phyloP scores from a whole-genome alignment of 768 basidiomycete genomes.

The Lentinula detonsa region DNA sequence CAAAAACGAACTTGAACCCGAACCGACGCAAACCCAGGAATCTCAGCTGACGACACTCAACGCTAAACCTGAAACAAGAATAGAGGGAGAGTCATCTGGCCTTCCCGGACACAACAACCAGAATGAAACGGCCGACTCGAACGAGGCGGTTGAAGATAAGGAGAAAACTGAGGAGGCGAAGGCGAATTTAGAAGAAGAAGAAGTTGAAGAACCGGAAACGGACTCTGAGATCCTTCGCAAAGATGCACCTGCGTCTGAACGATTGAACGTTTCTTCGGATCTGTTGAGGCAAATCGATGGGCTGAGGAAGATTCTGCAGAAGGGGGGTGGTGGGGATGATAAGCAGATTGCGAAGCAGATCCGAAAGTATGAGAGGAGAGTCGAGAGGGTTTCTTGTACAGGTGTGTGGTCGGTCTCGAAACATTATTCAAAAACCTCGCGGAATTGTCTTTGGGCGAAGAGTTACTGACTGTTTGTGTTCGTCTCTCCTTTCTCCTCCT shows the following conservation, averaged over 20 bases:
- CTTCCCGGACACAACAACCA: too few species aligned
- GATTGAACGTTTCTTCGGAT: background rate
- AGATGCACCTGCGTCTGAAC: background rate
- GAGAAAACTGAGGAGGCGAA: background rate
- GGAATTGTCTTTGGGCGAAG: too few species aligned
- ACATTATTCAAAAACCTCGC: too few species aligned
- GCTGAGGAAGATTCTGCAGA: background rate
- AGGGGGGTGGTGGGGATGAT: background rate
- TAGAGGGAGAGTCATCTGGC: too few species aligned
- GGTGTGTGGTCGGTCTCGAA: too few species aligned
- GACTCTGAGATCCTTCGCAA: background rate
- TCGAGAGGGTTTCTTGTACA: background rate
- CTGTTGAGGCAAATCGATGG: background rate
- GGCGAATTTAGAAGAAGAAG: background rate
- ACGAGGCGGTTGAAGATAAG: background rate
- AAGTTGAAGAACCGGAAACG: background rate
- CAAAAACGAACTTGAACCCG: background rate
- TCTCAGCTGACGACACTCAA: too few species aligned
- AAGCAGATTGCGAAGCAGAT: background rate
- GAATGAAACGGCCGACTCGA: too few species aligned
- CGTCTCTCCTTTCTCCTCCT: background rate
- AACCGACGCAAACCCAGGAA: too few species aligned
- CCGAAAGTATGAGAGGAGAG: background rate
- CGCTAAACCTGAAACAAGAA: too few species aligned
- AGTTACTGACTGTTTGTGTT: background rate